phyloP scores from a whole-genome alignment of 805 yeast species.

The Pichia membranifaciens region DNA sequence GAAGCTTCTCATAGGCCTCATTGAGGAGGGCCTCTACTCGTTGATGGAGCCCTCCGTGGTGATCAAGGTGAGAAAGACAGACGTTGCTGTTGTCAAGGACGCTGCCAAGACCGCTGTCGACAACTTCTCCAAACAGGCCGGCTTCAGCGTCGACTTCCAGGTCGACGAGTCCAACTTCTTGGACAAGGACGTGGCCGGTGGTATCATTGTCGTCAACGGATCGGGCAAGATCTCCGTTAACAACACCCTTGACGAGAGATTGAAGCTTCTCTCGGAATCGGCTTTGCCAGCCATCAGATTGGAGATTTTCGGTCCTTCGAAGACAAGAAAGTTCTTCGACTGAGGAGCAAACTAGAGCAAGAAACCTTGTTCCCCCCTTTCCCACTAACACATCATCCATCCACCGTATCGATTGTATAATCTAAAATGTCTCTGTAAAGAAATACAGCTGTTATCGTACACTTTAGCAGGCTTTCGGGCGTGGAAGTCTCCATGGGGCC shows the following conservation, averaged over 20 bases:
- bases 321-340: conserved; percentile 86
- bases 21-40: conserved; percentile 69
- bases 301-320: conserved; percentile 81
- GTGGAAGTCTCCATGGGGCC: too few species aligned
- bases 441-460: too few species aligned
- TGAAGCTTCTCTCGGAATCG: conserved; percentile 71
- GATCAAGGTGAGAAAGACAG: conserved; percentile 63
- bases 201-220: conserved; percentile 65
- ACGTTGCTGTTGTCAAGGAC: conserved; percentile 52
- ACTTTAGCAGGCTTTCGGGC: too few species aligned
- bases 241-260: conserved; percentile 93
- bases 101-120: conserved; percentile 57
- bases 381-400: too few species aligned
- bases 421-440: too few species aligned
- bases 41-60: conserved; percentile 66
- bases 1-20: conserved; percentile 65
- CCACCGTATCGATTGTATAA: too few species aligned
- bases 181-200: conserved; percentile 71
- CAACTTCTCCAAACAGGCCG: conserved; percentile 58
- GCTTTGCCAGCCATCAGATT: conserved; percentile 90
- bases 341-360: conserved; percentile 33
- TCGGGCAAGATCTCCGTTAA: conserved; percentile 81
- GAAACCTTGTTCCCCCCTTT: too few species aligned
- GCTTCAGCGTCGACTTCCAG: conserved; percentile 47
- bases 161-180: conserved; percentile 55